Conservation (phyloP, 495 filamentous ascomycete species). For the Talaromyces liani region DNA sequence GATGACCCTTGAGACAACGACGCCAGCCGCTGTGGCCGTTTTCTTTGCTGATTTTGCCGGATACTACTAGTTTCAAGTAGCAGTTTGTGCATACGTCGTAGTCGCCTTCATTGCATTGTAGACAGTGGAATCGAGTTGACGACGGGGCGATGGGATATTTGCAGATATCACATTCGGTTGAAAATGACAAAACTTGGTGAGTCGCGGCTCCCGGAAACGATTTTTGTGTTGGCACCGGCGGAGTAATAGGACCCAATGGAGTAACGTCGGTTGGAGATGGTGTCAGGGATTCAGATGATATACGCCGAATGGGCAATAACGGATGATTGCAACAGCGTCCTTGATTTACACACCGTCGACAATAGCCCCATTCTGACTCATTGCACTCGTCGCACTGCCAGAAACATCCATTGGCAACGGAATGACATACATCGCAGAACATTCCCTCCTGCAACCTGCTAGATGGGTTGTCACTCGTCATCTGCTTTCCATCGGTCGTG, state of each 20-base stretch:
- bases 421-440: constrained; percentile 72
- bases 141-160: constrained; percentile 59
- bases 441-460: constrained; percentile 66
- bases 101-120: constrained; percentile 59
- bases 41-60: constrained; percentile 56
- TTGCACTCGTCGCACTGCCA: constrained; percentile 83
- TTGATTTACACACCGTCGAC: constrained; percentile 71
- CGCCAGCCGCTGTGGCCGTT: constrained; percentile 77
- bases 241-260: constrained; percentile 22
- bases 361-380: constrained; percentile 89
- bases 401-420: constrained; percentile 66
- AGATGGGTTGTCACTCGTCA: constrained; percentile 58
- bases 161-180: constrained; percentile 69
- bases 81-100: constrained; percentile 78
- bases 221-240: constrained; percentile 23
- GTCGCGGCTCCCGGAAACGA: constrained; percentile 17
- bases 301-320: constrained; percentile 56
- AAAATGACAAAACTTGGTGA: constrained; percentile 55
- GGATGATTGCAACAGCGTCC: constrained; percentile 70
- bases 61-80: constrained; percentile 57
- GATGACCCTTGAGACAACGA: constrained; percentile 68
- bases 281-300: constrained; percentile 18
- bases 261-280: constrained; percentile 17
- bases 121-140: constrained; percentile 68
- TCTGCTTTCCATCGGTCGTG: constrained; percentile 19